Conservation (phyloP, 352 stramenopile species). For the Phytopythium kandeliae region DNA sequence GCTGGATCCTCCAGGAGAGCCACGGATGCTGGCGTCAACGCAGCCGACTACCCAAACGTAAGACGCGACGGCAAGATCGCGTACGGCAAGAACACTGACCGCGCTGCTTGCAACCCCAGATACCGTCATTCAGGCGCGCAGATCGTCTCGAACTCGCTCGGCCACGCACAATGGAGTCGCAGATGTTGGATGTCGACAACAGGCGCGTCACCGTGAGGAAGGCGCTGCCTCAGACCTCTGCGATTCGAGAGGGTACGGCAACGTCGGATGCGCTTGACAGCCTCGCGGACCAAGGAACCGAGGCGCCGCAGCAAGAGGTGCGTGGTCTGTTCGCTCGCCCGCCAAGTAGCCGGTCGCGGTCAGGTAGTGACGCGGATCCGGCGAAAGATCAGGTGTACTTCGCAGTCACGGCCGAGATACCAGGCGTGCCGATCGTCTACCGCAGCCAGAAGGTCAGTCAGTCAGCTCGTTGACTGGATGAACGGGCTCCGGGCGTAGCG, state of each 20-base stretch:
- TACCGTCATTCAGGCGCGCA: not conserved
- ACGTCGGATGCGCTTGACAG: not conserved
- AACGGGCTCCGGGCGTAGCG: no score
- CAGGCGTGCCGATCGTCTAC: constrained; percentile 68
- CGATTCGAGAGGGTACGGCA: not conserved
- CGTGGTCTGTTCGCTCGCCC: not conserved
- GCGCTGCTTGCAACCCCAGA: not conserved
- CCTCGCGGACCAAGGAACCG: constrained; percentile 8
- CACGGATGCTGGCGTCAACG: not conserved
- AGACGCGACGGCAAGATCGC: not conserved
- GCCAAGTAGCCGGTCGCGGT: not conserved
- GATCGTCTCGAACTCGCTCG: not conserved
- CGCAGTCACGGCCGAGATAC: constrained; percentile 57
- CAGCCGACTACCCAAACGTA: not conserved
- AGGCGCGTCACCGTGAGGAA: not conserved
- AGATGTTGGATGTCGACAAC: not conserved
- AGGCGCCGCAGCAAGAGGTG: constrained; percentile 42
- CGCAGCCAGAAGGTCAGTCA: constrained; percentile 50
- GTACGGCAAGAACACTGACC: not conserved
- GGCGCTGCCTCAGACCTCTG: not conserved
- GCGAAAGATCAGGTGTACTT: constrained; percentile 63
- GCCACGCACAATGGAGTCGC: constrained; percentile 7
- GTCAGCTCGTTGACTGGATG: no score
- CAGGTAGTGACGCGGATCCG: not conserved
- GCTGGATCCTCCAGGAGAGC: not conserved